phyloP scores from a whole-genome alignment of 805 yeast genomes.

The Wickerhamiella occidentalis region DNA sequence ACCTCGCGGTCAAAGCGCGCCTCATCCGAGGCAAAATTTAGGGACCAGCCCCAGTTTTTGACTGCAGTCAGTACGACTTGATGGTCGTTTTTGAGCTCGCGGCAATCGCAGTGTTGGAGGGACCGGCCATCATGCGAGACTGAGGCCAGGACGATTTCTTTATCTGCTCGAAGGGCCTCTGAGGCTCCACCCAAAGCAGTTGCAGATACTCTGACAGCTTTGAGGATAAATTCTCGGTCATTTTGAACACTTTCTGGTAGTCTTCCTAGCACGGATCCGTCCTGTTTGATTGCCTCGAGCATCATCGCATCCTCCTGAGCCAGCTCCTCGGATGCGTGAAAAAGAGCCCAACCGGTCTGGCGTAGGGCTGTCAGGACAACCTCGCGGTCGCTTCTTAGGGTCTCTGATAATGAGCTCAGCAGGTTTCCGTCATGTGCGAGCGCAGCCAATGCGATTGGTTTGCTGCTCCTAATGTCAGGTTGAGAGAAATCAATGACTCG shows the following conservation, averaged over 20 bases:
- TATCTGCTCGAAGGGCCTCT: neutral
- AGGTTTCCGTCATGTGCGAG: neutral
- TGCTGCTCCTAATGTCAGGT: neutral
- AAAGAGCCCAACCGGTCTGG: neutral
- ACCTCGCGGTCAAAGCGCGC: neutral
- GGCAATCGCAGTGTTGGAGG: neutral
- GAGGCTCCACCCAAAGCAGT: neutral
- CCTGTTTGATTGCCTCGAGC: constrained; percentile 3
- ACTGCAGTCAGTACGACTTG: constrained; percentile 6
- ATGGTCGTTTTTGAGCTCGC: neutral
- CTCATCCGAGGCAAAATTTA: neutral
- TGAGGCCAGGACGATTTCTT: constrained; percentile 1
- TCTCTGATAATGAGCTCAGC: neutral
- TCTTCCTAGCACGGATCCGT: neutral
- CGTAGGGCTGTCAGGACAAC: neutral
- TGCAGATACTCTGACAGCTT: neutral
- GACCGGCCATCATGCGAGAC: neutral
- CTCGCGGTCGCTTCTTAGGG: neutral
- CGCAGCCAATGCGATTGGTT: neutral
- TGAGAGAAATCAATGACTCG: neutral
- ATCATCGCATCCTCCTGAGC: neutral
- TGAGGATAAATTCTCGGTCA: neutral
- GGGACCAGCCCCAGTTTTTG: neutral
- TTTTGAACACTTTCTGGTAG: neutral
- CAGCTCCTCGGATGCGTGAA: neutral